Evolutionary conservation across 495 filamentous ascomycete genomes (phyloP).

Genomic region (Trichocladium uniseriatum): DNA sequence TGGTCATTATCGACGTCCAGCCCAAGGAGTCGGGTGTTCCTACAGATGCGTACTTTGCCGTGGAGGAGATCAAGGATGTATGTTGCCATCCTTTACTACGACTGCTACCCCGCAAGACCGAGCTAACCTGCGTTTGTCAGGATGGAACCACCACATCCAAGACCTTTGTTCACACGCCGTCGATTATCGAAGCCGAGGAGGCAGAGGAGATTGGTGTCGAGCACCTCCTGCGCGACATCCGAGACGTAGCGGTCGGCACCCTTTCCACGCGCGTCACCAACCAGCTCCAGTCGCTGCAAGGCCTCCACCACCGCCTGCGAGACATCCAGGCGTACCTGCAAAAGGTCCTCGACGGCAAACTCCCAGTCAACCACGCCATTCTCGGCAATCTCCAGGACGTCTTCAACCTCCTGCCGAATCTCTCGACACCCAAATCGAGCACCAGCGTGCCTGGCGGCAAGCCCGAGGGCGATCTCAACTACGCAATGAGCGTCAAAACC

Average conservation of each 20-base stretch:
- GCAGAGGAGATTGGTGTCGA: constrained; percentile 98
- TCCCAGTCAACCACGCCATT: constrained; percentile 95
- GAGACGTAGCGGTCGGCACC: constrained; percentile 97
- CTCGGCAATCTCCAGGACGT: constrained; percentile 96
- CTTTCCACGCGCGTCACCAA: constrained; percentile 95
- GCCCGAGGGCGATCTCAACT: constrained; percentile 64
- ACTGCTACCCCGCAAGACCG: neutral
- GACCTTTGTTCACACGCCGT: constrained; percentile 98
- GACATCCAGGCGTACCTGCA: constrained; percentile 94
- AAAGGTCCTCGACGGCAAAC: constrained; percentile 83
- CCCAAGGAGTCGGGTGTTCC: constrained; percentile 97
- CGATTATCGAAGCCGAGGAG: constrained; percentile 97
- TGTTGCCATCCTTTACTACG: constrained; percentile 24
- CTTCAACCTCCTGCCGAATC: constrained; percentile 95
- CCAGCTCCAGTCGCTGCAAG: constrained; percentile 94
- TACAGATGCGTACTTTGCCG: constrained; percentile 97
- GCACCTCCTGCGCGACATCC: constrained; percentile 94
- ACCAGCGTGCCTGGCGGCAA: constrained; percentile 40
- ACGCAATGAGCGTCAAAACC: constrained; percentile 97
- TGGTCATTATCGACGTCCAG: constrained; percentile 98
- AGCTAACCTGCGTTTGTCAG: constrained; percentile 36
- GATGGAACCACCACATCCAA: constrained; percentile 95
- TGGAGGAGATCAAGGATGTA: constrained; percentile 99
- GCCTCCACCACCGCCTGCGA: constrained; percentile 85
- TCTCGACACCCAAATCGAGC: constrained; percentile 65